A percentile compares a stretch with the other conserved stretches of the same genome.
phyloP scores from a whole-genome alignment of 768 basidiomycete genomes.

The Lactifluus pinguis region DNA sequence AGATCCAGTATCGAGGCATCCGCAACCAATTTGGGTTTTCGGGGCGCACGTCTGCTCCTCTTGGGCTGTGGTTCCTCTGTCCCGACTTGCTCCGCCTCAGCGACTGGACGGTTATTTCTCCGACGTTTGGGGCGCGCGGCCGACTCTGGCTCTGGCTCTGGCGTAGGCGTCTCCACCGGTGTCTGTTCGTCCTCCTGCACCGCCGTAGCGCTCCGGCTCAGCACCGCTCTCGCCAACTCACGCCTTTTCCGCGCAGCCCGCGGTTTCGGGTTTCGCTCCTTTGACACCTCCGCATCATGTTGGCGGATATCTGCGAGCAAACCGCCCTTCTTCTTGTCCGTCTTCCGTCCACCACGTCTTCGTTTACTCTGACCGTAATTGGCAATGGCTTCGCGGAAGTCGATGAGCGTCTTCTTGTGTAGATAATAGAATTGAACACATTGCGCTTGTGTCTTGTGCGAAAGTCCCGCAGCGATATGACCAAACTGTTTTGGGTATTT shows the following conservation, averaged over 20 bases:
- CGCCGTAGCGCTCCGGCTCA: constrained; percentile 16
- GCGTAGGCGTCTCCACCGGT: constrained; percentile 51
- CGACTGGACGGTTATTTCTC: constrained; percentile 28
- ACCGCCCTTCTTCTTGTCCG: constrained; percentile 74
- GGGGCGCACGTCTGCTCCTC: background rate
- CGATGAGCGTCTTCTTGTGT: constrained; percentile 82
- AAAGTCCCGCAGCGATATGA: constrained; percentile 70
- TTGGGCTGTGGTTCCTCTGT: constrained; percentile 10
- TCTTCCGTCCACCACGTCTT: constrained; percentile 42
- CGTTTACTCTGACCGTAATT: constrained; percentile 58
- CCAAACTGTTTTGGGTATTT: constrained; percentile 92
- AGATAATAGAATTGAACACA: constrained; percentile 93
- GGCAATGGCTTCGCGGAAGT: constrained; percentile 71
- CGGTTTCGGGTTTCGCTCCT: constrained; percentile 18
- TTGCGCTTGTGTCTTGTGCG: constrained; percentile 79
- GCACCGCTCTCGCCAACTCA: constrained; percentile 9
- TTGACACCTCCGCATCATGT: constrained; percentile 46
- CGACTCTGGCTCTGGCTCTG: constrained; percentile 47
- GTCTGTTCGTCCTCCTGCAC: constrained; percentile 42
- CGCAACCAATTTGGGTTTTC: background rate
- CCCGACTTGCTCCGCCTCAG: constrained; percentile 4
- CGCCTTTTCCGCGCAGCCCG: constrained; percentile 5
- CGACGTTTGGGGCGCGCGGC: constrained; percentile 22
- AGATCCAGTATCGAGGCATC: background rate
- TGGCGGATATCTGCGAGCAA: constrained; percentile 72